A percentile compares a stretch with the other conserved stretches of the same genome.
phyloP scores from a whole-genome alignment of 306 rosid species.

The Medicago arabica region DNA sequence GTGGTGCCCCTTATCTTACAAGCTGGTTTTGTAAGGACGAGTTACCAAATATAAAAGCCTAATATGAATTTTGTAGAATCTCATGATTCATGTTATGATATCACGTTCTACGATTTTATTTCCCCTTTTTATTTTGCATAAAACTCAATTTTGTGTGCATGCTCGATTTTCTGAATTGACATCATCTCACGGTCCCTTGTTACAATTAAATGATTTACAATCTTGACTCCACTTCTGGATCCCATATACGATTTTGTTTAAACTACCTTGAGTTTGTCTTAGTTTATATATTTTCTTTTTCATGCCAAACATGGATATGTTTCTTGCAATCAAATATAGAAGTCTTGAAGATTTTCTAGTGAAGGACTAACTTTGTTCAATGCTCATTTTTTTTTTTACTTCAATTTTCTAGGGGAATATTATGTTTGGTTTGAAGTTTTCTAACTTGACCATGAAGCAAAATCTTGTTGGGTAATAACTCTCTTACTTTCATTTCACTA shows the following conservation, averaged over 20 bases:
- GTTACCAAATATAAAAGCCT: too few species aligned
- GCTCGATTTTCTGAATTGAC: background rate
- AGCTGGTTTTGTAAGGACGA: too few species aligned
- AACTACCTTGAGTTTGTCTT: conserved; percentile 8
- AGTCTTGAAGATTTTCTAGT: conserved; percentile 15
- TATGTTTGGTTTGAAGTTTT: conserved; percentile 74
- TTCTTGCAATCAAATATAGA: conserved; percentile 23
- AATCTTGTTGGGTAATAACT: conserved; percentile 68
- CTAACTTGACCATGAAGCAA: conserved; percentile 88
- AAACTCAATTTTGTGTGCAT: background rate
- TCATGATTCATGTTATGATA: background rate
- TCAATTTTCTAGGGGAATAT: conserved; percentile 70
- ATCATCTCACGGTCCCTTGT: background rate
- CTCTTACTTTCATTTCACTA: conserved; percentile 41
- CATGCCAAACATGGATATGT: conserved; percentile 5
- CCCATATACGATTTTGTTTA: background rate
- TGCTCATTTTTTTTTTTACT: conserved; percentile 26
- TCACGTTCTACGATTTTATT: background rate
- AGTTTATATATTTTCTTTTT: background rate
- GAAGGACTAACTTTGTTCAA: background rate
- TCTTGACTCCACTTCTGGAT: conserved; percentile 16
- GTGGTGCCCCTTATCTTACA: too few species aligned
- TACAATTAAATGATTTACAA: background rate
- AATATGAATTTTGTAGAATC: conserved; percentile 10
- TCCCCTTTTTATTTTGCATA: background rate